These are phyloP conservation scores for Extremus antarcticus DNA, from an alignment of 495 filamentous ascomycete species.

Conservation along the genomic window DNA sequence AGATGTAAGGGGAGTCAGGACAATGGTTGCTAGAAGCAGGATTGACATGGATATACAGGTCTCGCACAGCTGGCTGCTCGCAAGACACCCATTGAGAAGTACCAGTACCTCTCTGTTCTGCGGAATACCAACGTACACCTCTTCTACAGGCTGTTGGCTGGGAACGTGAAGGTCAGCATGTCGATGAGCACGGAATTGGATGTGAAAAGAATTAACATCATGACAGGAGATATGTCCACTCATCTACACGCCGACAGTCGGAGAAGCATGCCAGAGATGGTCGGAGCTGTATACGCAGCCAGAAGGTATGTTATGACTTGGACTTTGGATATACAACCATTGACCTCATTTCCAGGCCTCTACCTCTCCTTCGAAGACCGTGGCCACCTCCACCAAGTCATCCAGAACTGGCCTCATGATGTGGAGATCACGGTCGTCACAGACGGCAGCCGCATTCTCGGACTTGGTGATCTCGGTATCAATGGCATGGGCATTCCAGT, in stretches of 20 bases:
- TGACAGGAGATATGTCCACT: constrained; percentile 47
- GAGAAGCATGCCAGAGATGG: constrained; percentile 91
- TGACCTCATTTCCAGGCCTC: constrained; percentile 51
- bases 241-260: constrained; percentile 95
- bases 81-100: constrained; percentile 78
- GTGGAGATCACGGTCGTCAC: constrained; percentile 96
- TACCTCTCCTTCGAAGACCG: constrained; percentile 87
- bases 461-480: constrained; percentile 88
- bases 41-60: constrained; percentile 31
- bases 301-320: constrained; percentile 61
- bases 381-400: constrained; percentile 69
- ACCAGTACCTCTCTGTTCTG: constrained; percentile 80
- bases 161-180: constrained; percentile 61
- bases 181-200: background rate
- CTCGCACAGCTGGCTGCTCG: constrained; percentile 66
- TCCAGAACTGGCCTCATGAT: constrained; percentile 82
- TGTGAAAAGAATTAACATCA: constrained; percentile 64
- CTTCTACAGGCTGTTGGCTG: constrained; percentile 86
- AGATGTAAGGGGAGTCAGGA: constrained; percentile 41
- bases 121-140: constrained; percentile 84
- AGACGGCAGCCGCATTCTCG: constrained; percentile 92
- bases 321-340: no score
- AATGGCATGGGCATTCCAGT: constrained; percentile 98
- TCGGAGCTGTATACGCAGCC: constrained; percentile 91
- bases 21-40: background rate